Evolutionary conservation across 2,329 filamentous ascomycete genomes (phyloP).

Genomic region (Mycosphaerella arachidis): DNA sequence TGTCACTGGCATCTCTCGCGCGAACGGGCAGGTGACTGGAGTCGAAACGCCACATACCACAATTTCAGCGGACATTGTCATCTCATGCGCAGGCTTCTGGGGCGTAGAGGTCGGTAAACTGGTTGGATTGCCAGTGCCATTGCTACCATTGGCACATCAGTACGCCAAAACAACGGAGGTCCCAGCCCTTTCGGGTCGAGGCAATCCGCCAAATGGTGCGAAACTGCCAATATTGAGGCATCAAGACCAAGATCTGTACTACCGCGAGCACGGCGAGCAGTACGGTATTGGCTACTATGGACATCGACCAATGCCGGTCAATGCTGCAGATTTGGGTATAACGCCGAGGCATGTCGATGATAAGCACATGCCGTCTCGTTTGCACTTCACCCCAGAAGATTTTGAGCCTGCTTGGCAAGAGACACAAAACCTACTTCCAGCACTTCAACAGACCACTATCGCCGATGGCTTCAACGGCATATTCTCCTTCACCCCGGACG

Average conservation of each 20-base stretch:
- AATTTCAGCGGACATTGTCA: conserved; percentile 55
- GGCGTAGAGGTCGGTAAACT: conserved; percentile 61
- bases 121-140: conserved; percentile 54
- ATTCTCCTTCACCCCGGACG: conserved; percentile 63
- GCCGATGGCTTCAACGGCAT: conserved; percentile 61
- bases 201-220: conserved; percentile 48
- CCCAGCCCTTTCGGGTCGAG: conserved; percentile 40
- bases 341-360: conserved; percentile 54
- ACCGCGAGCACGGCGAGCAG: conserved; percentile 59
- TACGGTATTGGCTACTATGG: conserved; percentile 62
- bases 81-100: conserved; percentile 64
- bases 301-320: conserved; percentile 58
- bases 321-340: conserved; percentile 50
- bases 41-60: conserved; percentile 36
- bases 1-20: conserved; percentile 54
- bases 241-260: conserved; percentile 62
- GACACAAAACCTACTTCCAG: conserved; percentile 52
- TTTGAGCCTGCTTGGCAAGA: conserved; percentile 59
- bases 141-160: conserved; percentile 59
- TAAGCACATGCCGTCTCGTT: conserved; percentile 59
- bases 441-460: conserved; percentile 48
- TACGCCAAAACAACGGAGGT: conserved; percentile 59
- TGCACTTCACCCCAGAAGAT: conserved; percentile 56
- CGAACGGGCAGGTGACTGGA: conserved; percentile 50
- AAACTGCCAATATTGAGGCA: conserved; percentile 56